Conservation (phyloP, 768 basidiomycete genomes). For the Mycena olivaceomarginata region DNA sequence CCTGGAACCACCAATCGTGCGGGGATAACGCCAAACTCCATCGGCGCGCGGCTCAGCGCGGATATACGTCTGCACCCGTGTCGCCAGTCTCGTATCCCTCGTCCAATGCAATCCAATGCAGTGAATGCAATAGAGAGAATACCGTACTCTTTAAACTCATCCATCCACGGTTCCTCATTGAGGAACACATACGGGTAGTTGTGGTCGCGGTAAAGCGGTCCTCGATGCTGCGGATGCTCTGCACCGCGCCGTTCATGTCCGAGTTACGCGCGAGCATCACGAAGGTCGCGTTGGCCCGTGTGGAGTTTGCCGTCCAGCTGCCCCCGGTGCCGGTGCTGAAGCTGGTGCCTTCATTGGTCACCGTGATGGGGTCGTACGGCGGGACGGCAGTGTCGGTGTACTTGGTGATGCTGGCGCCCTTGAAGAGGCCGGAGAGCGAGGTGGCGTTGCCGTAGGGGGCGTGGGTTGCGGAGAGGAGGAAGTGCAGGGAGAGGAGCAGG, state of each 20-base stretch:
- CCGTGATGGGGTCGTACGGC: constrained; percentile 51
- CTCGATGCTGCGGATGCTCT: constrained; percentile 87
- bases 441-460: constrained; percentile 72
- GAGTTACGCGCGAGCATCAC: constrained; percentile 79
- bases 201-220: constrained; percentile 85
- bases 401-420: background rate
- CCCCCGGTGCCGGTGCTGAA: no score
- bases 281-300: constrained; percentile 63
- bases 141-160: no score
- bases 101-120: background rate
- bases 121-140: background rate
- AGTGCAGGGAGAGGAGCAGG: constrained; percentile 55
- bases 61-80: constrained; percentile 51
- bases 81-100: no score
- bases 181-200: constrained; percentile 92
- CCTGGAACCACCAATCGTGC: constrained; percentile 81
- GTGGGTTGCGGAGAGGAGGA: constrained; percentile 70
- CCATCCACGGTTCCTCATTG: constrained; percentile 89
- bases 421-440: constrained; percentile 54
- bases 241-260: constrained; percentile 77
- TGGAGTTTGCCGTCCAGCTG: constrained; percentile 7
- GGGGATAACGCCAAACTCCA: constrained; percentile 81
- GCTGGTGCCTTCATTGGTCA: no score
- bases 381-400: constrained; percentile 55
- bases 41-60: constrained; percentile 51